A percentile compares a stretch with the other conserved stretches of the same genome.
Conservation (phyloP, 192 early-diverging fungal genomes). For the Backusella sp. region DNA sequence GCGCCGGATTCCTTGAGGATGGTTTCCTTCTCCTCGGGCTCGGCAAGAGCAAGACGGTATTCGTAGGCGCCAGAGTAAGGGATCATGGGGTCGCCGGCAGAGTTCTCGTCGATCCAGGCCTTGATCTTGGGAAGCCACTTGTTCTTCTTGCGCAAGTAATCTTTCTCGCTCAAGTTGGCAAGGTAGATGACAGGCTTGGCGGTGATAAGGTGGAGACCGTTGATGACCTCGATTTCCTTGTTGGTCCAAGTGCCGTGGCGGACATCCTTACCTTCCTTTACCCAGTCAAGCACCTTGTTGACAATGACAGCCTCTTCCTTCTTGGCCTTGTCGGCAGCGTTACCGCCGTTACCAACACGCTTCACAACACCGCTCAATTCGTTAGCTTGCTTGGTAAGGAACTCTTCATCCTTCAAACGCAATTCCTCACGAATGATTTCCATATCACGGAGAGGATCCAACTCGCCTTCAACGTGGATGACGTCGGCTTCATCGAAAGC, state of each 20-base stretch:
- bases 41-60: conserved; percentile 33
- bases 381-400: conserved; percentile 70
- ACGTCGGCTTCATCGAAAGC: conserved; percentile 93
- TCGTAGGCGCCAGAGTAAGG: conserved; percentile 90
- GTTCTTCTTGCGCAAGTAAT: conserved; percentile 94
- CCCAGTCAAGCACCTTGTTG: conserved; percentile 74
- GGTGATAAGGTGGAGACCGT: conserved; percentile 80
- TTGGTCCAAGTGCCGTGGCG: conserved; percentile 88
- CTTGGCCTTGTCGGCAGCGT: conserved; percentile 82
- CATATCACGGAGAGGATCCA: conserved; percentile 91
- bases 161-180: conserved; percentile 86
- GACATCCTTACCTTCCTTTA: conserved; percentile 78
- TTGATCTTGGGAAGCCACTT: conserved; percentile 79
- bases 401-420: conserved; percentile 88
- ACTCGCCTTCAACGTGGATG: conserved; percentile 88
- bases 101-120: conserved; percentile 89
- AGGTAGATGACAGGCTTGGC: conserved; percentile 97
- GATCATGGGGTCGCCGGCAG: conserved; percentile 87
- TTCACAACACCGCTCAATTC: conserved; percentile 64
- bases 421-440: conserved; percentile 96
- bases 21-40: conserved; percentile 54
- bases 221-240: conserved; percentile 91
- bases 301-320: conserved; percentile 78
- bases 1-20: conserved; percentile 66
- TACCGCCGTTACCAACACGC: conserved; percentile 76